Percentiles rank a stretch among this genome's conserved stretches.
Conservation (phyloP, 1,139 yeast genomes). For the Geotrichum citri-aurantii region DNA sequence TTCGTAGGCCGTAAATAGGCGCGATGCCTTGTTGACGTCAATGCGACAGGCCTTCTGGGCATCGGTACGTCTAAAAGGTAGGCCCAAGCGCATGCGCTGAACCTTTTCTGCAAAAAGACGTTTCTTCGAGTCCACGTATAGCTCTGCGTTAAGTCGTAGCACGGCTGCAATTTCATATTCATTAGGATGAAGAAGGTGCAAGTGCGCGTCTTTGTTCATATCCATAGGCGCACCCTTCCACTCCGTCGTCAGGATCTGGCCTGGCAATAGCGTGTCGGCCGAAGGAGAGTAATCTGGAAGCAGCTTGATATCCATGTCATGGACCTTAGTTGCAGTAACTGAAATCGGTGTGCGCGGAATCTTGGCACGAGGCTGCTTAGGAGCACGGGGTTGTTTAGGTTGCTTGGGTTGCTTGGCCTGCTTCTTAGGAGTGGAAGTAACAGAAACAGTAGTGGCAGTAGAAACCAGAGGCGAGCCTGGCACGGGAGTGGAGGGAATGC, state of each 20-base stretch:
- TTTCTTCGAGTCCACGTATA: constrained; percentile 87
- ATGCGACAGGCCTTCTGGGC: constrained; percentile 97
- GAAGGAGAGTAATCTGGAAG: constrained; percentile 74
- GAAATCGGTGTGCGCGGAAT: constrained; percentile 7
- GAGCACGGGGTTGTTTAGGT: not conserved
- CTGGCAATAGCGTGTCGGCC: constrained; percentile 54
- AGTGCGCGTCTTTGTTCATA: constrained; percentile 67
- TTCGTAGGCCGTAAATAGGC: constrained; percentile 88
- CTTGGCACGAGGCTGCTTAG: constrained; percentile 4
- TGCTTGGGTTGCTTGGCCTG: not conserved
- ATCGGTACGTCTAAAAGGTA: constrained; percentile 93
- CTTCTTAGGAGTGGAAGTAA: not conserved
- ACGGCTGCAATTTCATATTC: constrained; percentile 83
- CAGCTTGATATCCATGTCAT: constrained; percentile 38
- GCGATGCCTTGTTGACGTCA: constrained; percentile 92
- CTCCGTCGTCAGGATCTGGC: constrained; percentile 76
- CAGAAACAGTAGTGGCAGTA: not conserved
- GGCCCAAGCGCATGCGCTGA: constrained; percentile 60
- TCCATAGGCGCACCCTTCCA: constrained; percentile 99
- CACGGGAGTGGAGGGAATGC: not conserved
- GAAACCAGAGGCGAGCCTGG: not conserved
- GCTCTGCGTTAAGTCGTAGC: constrained; percentile 79
- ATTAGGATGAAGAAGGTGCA: constrained; percentile 75
- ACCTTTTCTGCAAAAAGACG: constrained; percentile 87
- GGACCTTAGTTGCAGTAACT: constrained; percentile 31